Conservation (phyloP, 208 protist genomes). For the Trypanosoma mega region DNA sequence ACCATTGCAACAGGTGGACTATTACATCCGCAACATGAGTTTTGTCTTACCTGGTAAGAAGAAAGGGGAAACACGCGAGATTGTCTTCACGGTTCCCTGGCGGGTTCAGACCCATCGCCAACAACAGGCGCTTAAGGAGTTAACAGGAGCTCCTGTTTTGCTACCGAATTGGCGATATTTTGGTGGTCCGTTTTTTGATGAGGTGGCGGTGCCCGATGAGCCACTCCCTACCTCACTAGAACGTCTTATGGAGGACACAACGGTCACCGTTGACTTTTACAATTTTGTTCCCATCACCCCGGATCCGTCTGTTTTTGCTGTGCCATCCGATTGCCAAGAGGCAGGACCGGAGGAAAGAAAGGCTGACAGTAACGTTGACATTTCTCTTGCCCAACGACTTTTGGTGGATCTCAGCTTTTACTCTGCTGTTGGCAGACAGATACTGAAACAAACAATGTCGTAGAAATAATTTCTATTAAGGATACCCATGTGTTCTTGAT, state of each 20-base stretch:
- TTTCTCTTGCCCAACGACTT: conserved; percentile 32
- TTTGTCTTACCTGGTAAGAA: conserved; percentile 1
- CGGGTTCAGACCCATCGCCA: conserved; percentile 42
- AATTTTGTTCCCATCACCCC: conserved; percentile 54
- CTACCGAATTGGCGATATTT: conserved; percentile 75
- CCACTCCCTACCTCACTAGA: conserved; percentile 19
- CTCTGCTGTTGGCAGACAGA: conserved; percentile 9
- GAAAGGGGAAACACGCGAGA: not conserved
- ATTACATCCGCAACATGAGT: conserved; percentile 34
- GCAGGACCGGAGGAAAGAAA: conserved; percentile 16
- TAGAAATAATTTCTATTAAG: not conserved
- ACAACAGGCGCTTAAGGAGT: conserved; percentile 29
- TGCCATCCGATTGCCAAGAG: conserved; percentile 44
- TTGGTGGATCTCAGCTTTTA: conserved; percentile 45
- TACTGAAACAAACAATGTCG: conserved; percentile 1
- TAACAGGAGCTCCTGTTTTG: conserved; percentile 34
- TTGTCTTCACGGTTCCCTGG: conserved; percentile 40
- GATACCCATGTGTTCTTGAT: not conserved
- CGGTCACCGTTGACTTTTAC: conserved; percentile 68
- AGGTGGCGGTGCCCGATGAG: conserved; percentile 34
- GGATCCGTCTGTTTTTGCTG: conserved; percentile 38
- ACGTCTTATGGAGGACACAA: conserved; percentile 29
- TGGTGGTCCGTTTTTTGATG: conserved; percentile 66
- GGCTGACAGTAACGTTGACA: conserved; percentile 22
- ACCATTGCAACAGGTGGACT: conserved; percentile 40